phyloP scores from a whole-genome alignment of 352 stramenopile species.

The Pythium periplocum region DNA sequence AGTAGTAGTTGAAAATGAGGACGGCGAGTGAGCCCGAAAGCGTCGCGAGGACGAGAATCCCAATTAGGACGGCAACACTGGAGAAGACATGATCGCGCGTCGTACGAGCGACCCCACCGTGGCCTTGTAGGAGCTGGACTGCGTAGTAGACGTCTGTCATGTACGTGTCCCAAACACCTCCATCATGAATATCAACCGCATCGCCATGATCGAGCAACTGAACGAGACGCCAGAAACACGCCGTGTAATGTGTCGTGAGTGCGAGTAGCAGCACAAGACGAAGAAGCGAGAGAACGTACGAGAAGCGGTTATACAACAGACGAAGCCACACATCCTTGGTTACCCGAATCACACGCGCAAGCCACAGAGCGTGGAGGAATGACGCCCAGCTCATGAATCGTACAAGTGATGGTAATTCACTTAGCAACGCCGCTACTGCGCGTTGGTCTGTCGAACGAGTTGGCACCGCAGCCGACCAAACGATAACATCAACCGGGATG shows the following conservation, averaged over 20 bases:
- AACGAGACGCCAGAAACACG: slow-evolving; percentile 26
- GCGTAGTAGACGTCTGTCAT: slow-evolving; percentile 12
- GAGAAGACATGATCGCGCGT: slow-evolving; percentile 10
- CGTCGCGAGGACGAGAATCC: slow-evolving; percentile 15
- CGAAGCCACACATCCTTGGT: slow-evolving; percentile 18
- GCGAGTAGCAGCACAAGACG: slow-evolving; percentile 22
- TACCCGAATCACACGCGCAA: slow-evolving; percentile 15
- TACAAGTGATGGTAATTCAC: slow-evolving; percentile 7
- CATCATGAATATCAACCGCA: too few species aligned
- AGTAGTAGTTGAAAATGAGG: slow-evolving; percentile 14
- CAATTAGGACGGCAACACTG: slow-evolving; percentile 11
- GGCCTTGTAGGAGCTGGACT: slow-evolving; percentile 14
- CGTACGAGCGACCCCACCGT: background rate
- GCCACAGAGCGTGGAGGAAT: slow-evolving; percentile 14
- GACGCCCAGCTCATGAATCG: slow-evolving; percentile 18
- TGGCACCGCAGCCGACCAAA: background rate
- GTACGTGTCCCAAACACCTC: slow-evolving; percentile 15
- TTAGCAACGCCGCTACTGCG: background rate
- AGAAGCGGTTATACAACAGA: slow-evolving; percentile 11
- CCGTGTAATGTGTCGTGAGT: slow-evolving; percentile 24
- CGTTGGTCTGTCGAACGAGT: too few species aligned
- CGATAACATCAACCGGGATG: slow-evolving; percentile 14
- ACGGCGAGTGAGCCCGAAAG: slow-evolving; percentile 13
- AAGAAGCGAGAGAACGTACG: slow-evolving; percentile 12
- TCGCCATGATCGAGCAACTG: background rate